Base-by-base conservation (phyloP, 2,329 filamentous ascomycete genomes). In the Aureobasidium sp. region DNA sequence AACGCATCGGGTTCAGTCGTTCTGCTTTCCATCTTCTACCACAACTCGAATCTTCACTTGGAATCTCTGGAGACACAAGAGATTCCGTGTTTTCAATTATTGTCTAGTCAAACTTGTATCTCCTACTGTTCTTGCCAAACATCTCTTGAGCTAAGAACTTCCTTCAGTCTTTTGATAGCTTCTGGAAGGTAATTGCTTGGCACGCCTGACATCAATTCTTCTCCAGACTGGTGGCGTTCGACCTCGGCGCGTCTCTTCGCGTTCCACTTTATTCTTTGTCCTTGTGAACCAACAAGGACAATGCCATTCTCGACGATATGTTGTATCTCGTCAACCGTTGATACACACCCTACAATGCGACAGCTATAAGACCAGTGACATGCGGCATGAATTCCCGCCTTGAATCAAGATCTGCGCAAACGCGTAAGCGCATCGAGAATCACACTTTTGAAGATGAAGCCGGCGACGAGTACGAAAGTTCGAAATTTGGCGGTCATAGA, bases 391-490 rank as follows among this genome's bases (percentile, higher is more conserved):
- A 84, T 73, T 86, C 84, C 64, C 77, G 82, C 66, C 77, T 85
- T 64, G 81, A 87, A 67, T 76, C 77, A 66, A 85, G 84, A 64
- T 85, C 83, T 39, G 78, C 75, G 63, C 74, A 78, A 36, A 82
- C 85, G 67, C 82, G 84, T 64, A 87, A 86, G 73, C 79, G 82
- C 66, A 87, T 87, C 67, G 82, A 85, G 64, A 80, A 76, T 65
- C 85, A 96, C 74, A 82, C 80, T 2, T 97, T 97, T 72, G 79
- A 87, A 2, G 82, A 89, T 69, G 91, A 97, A 72, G 82, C 83
- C 29, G 93, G 94, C 62, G 93, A 97, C 62, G 95, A 99, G 73
- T 99, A 99, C 73, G 86, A 87, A 62, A 84, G 81, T 2, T 97
- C 91, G 65, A 84, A 83, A 58, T 99, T 97, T 74, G 90, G 91